Evolutionary conservation across 2,329 filamentous ascomycete species (phyloP).

Genomic region (Cercospora canescens): DNA sequence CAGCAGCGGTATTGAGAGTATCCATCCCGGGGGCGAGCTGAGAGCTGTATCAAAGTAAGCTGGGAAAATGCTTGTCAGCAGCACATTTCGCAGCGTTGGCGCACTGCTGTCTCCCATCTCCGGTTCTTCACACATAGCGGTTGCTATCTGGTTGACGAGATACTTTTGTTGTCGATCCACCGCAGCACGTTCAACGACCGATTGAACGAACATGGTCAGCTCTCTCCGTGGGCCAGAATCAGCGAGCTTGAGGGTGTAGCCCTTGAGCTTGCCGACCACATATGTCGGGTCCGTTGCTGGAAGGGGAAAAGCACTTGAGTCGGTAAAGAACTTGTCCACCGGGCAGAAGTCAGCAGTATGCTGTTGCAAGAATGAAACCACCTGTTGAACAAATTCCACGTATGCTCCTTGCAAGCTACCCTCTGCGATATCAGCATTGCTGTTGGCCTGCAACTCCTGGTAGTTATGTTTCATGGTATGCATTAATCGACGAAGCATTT

Average conservation of each 20-base stretch:
- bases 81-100: slow-evolving; percentile 51
- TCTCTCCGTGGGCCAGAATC: slow-evolving; percentile 54
- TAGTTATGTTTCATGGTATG: slow-evolving; percentile 62
- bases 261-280: slow-evolving; percentile 60
- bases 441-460: slow-evolving; percentile 48
- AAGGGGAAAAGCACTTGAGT: slow-evolving; percentile 60
- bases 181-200: slow-evolving; percentile 59
- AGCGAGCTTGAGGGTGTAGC: slow-evolving; percentile 56
- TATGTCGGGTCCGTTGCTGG: slow-evolving; percentile 62
- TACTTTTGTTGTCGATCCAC: slow-evolving; percentile 59
- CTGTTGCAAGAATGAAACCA: slow-evolving; percentile 62
- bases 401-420: slow-evolving; percentile 52
- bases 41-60: slow-evolving; percentile 56
- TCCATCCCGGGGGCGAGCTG: slow-evolving; percentile 48
- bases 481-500: slow-evolving; percentile 59
- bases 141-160: slow-evolving; percentile 55
- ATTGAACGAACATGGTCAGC: slow-evolving; percentile 60
- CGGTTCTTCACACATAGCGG: slow-evolving; percentile 48
- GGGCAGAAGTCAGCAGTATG: slow-evolving; percentile 59
- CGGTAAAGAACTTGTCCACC: slow-evolving; percentile 61
- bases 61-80: slow-evolving; percentile 58
- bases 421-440: slow-evolving; percentile 21
- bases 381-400: slow-evolving; percentile 61
- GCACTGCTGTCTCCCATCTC: slow-evolving; percentile 39
- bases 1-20: slow-evolving; percentile 55